A percentile compares a stretch with the other conserved stretches of the same genome.
These are phyloP conservation scores for Kwoniella europaea DNA, from an alignment of 768 basidiomycete genomes.

Conservation along the genomic window DNA sequence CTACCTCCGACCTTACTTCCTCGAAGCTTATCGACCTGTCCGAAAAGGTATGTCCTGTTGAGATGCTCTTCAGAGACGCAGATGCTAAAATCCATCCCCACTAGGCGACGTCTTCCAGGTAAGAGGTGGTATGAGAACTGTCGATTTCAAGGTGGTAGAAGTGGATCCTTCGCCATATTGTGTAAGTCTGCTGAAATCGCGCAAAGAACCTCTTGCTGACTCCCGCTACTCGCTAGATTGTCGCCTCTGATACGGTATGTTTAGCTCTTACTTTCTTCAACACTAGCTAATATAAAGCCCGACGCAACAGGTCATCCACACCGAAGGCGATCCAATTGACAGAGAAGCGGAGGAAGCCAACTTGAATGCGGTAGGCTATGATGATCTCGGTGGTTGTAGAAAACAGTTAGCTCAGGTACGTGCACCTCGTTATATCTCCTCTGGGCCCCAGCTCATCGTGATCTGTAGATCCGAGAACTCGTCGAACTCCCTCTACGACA, in stretches of 20 bases:
- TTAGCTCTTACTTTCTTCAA: background rate
- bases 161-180: slow-evolving; percentile 98
- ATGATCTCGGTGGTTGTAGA: slow-evolving; percentile 98
- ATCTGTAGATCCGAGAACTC: slow-evolving; percentile 80
- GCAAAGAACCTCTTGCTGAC: no score
- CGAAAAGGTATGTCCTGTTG: slow-evolving; percentile 42
- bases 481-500: slow-evolving; percentile 97
- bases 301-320: slow-evolving; percentile 43
- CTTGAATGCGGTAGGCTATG: slow-evolving; percentile 95
- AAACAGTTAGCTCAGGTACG: slow-evolving; percentile 93
- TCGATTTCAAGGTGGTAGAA: slow-evolving; percentile 99
- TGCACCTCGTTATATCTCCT: background rate
- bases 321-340: slow-evolving; percentile 98
- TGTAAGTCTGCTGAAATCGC: slow-evolving; percentile 39
- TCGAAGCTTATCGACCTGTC: slow-evolving; percentile 70
- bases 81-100: slow-evolving; percentile 76
- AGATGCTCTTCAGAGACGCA: no score
- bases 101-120: slow-evolving; percentile 98
- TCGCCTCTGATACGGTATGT: slow-evolving; percentile 98
- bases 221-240: slow-evolving; percentile 63
- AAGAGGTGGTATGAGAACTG: slow-evolving; percentile 95
- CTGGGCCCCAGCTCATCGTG: background rate
- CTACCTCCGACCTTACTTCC: slow-evolving; percentile 97
- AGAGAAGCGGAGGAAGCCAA: slow-evolving; percentile 98
- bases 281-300: background rate